Percentiles rank a stretch among this genome's conserved stretches.
Evolutionary conservation across 495 filamentous ascomycete genomes (phyloP).

Genomic region (Astrothelium subdiscretum): DNA sequence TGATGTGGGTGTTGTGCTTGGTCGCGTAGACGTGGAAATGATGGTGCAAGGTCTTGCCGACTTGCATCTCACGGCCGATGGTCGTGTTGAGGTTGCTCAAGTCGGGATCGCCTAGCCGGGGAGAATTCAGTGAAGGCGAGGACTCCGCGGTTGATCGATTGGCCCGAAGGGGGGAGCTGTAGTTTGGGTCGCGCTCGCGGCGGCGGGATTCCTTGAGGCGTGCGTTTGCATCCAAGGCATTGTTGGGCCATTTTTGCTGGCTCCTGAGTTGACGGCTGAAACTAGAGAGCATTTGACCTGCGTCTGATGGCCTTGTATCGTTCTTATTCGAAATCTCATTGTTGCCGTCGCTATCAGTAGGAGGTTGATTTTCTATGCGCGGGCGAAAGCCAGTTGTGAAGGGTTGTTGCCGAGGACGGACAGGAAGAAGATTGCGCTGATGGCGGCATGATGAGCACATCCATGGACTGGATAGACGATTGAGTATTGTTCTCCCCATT

Average conservation of each 20-base stretch:
- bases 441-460: not conserved
- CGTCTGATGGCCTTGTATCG: not conserved
- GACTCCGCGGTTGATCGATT: not conserved
- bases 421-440: not conserved
- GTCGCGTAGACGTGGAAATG: constrained; percentile 77
- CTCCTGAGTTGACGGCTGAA: not conserved
- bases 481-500: not conserved
- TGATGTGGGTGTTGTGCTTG: constrained; percentile 91
- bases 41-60: constrained; percentile 40
- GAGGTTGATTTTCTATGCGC: not conserved
- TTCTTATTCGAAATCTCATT: not conserved
- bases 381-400: not conserved
- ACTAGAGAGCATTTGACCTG: not conserved
- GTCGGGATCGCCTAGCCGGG: no score
- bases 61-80: not conserved
- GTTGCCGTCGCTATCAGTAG: no score
- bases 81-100: no score
- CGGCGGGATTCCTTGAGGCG: not conserved
- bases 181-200: not conserved
- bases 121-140: no score
- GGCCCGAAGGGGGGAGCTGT: not conserved
- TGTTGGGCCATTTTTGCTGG: not conserved
- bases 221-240: not conserved
- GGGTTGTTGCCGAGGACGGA: not conserved
- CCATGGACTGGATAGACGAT: not conserved